Evolutionary conservation across 192 early-diverging fungal genomes (phyloP).

Genomic region (Entophlyctis luteolus): DNA sequence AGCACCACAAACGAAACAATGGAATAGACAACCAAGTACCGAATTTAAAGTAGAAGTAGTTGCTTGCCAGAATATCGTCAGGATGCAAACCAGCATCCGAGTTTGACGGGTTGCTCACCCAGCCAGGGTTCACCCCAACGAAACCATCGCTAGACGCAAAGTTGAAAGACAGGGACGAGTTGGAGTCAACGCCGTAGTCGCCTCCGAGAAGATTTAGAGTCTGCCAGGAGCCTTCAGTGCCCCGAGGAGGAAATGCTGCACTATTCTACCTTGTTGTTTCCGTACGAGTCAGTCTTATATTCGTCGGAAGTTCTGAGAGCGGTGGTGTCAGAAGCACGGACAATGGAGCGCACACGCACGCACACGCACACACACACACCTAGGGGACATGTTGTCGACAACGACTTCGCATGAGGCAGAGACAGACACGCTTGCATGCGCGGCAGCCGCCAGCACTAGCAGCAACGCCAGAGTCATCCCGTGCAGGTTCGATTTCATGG

Average conservation of each 20-base stretch:
- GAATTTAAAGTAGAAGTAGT: constrained; percentile 30
- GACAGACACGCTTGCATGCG: not conserved
- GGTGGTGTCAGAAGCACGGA: too few species aligned
- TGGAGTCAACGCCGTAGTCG: constrained; percentile 20
- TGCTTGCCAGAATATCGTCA: not conserved
- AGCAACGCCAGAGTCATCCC: not conserved
- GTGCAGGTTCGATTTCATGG: too few species aligned
- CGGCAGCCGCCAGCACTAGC: not conserved
- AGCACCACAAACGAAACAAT: too few species aligned
- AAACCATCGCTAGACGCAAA: constrained; percentile 13
- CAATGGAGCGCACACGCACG: not conserved
- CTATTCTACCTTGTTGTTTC: not conserved
- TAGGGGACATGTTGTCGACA: constrained; percentile 11
- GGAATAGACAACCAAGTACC: not conserved
- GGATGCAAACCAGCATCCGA: constrained; percentile 10
- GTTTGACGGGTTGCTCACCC: not conserved
- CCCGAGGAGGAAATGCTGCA: not conserved
- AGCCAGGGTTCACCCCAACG: not conserved
- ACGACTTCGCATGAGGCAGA: not conserved
- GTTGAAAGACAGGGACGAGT: not conserved
- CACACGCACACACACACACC: not conserved
- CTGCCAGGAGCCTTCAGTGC: not conserved
- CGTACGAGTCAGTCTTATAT: not conserved
- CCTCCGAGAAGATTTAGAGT: constrained; percentile 21
- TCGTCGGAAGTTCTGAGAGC: not conserved